Percentiles rank a stretch among this genome's conserved stretches.
phyloP scores from a whole-genome alignment of 2,329 filamentous ascomycete species.

The Colletotrichum abscissum region DNA sequence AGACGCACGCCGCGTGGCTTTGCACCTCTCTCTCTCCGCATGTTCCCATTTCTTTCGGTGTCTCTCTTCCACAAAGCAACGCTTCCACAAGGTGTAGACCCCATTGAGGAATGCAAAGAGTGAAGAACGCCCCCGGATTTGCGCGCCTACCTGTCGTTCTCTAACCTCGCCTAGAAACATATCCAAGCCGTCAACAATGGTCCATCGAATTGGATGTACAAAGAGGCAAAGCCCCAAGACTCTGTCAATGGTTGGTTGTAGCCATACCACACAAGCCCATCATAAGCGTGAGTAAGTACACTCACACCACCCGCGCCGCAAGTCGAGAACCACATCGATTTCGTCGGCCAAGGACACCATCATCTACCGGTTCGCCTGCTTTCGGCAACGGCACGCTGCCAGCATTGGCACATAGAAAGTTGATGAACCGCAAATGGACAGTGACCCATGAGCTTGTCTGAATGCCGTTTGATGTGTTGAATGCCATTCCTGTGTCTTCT shows the following conservation, averaged over 20 bases:
- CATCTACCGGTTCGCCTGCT: neutral
- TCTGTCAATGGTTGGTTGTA: neutral
- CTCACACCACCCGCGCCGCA: neutral
- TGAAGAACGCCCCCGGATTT: neutral
- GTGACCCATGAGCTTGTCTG: neutral
- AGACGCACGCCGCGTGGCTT: slow-evolving; percentile 23
- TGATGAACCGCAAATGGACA: neutral
- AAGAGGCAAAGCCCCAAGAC: neutral
- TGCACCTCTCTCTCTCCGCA: neutral
- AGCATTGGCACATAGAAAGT: slow-evolving; percentile 2
- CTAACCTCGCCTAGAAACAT: neutral
- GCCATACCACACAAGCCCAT: neutral
- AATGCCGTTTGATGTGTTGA: neutral
- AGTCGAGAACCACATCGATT: neutral
- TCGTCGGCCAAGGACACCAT: neutral
- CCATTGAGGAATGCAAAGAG: neutral
- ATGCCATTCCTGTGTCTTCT: neutral
- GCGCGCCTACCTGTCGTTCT: neutral
- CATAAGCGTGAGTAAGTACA: neutral
- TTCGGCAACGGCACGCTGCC: slow-evolving; percentile 22
- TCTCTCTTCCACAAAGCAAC: neutral
- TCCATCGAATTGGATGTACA: neutral
- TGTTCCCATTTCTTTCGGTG: neutral
- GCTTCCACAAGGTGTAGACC: neutral
- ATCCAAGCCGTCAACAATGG: neutral